Evolutionary conservation across 331 rosid genomes (phyloP).

Genomic region (Arachis monticola): DNA sequence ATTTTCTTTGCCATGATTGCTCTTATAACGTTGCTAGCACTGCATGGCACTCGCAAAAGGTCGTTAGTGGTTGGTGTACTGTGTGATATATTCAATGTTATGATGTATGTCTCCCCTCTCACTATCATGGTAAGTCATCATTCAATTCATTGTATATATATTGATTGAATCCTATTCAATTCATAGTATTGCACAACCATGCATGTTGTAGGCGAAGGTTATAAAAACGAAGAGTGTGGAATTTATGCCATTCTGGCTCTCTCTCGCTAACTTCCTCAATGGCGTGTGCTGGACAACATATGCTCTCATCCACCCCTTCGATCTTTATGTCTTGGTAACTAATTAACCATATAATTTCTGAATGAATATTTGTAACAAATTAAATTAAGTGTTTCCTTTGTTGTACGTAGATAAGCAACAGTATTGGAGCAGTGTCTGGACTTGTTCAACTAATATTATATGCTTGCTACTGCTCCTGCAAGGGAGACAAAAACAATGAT

Average conservation of each 20-base stretch:
- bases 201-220: constrained; percentile 48
- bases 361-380: background rate
- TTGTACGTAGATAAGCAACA: constrained; percentile 56
- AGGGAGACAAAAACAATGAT: constrained; percentile 5
- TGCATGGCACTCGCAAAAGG: constrained; percentile 38
- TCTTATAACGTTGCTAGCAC: constrained; percentile 1
- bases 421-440: constrained; percentile 59
- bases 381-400: background rate
- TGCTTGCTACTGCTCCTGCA: constrained; percentile 29
- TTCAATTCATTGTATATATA: background rate
- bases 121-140: constrained; percentile 51
- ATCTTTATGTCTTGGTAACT: background rate
- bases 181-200: background rate
- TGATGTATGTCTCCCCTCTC: constrained; percentile 68
- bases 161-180: background rate
- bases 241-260: constrained; percentile 65
- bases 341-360: background rate
- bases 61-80: constrained; percentile 55
- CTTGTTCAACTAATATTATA: constrained; percentile 47
- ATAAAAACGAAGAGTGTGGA: constrained; percentile 65
- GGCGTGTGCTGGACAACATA: no score
- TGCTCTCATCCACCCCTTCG: background rate
- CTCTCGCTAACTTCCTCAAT: no score
- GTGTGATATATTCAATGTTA: constrained; percentile 50
- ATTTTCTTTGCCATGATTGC: constrained; percentile 37